A percentile compares a stretch with the other conserved stretches of the same genome.
These are phyloP conservation scores for Hsuehochloa calcarea DNA, from an alignment of 176 grass and related monocot genomes.

Conservation along the genomic window DNA sequence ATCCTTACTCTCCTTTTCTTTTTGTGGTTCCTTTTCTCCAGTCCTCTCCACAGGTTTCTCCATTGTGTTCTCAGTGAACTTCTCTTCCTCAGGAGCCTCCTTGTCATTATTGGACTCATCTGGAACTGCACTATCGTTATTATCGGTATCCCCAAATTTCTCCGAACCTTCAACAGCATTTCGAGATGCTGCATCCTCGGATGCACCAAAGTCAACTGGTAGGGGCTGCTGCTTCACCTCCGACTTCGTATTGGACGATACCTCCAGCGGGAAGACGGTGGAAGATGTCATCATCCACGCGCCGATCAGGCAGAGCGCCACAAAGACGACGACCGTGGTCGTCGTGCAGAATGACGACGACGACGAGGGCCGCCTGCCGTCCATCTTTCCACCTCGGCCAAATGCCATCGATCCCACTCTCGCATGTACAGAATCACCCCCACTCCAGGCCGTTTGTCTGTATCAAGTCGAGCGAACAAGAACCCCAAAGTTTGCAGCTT, in stretches of 20 bases:
- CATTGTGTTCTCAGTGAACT: slow-evolving; percentile 32
- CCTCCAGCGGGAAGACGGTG: slow-evolving; percentile 61
- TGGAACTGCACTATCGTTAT: slow-evolving; percentile 32
- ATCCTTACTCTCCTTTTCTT: slow-evolving; percentile 40
- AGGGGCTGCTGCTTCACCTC: slow-evolving; percentile 42
- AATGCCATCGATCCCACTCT: slow-evolving; percentile 60
- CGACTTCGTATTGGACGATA: slow-evolving; percentile 41
- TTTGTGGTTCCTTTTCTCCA: slow-evolving; percentile 35
- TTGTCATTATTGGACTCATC: slow-evolving; percentile 50
- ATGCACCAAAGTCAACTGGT: slow-evolving; percentile 29
- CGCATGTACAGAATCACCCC: slow-evolving; percentile 22
- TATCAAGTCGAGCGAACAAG: background rate
- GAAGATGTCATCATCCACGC: slow-evolving; percentile 98
- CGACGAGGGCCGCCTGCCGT: slow-evolving; percentile 60
- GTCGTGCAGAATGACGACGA: slow-evolving; percentile 71
- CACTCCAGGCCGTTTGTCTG: slow-evolving; percentile 16
- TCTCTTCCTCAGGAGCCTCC: slow-evolving; percentile 40
- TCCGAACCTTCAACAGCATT: slow-evolving; percentile 32
- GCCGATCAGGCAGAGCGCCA: slow-evolving; percentile 75
- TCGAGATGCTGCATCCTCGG: slow-evolving; percentile 37
- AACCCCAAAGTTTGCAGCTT: slow-evolving; percentile 11
- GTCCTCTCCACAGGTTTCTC: slow-evolving; percentile 46
- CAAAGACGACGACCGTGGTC: slow-evolving; percentile 64
- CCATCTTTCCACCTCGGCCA: slow-evolving; percentile 66
- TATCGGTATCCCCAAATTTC: slow-evolving; percentile 49